Percentiles rank a stretch among this genome's conserved stretches.
Conservation (phyloP, 2,329 filamentous ascomycete genomes). For the Thermomyces lanuginosus region DNA sequence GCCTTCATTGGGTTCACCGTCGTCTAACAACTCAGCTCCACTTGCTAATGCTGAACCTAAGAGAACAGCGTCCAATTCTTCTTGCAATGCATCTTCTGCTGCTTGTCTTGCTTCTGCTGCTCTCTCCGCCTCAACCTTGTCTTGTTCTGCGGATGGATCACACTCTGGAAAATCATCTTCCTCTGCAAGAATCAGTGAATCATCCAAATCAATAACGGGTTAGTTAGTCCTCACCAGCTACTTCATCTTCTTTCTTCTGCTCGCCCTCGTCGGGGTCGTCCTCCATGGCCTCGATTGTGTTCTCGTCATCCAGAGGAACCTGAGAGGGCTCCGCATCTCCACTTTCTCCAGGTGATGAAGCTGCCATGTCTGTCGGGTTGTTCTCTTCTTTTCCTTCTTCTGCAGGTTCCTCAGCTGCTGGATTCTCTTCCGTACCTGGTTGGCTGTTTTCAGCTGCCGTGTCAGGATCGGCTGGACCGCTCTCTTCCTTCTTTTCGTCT, state of each 20-base stretch:
- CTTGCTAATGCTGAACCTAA: conserved; percentile 2
- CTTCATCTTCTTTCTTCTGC: conserved; percentile 2
- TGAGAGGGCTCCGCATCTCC: no score
- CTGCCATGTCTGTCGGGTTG: conserved; percentile 4
- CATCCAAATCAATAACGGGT: conserved; percentile 14
- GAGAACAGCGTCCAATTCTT: conserved; percentile 14
- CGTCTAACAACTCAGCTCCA: conserved; percentile 1
- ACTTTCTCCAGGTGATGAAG: conserved; percentile 4
- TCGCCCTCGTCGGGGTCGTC: conserved; percentile 2
- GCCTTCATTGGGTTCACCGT: conserved; percentile 3
- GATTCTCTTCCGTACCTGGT: neutral
- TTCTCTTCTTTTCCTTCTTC: conserved; percentile 3
- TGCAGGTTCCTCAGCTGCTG: conserved; percentile 4
- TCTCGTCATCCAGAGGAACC: conserved; percentile 4
- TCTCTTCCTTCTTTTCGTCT: conserved; percentile 4
- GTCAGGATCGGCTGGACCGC: neutral
- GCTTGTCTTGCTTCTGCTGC: conserved; percentile 17
- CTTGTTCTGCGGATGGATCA: conserved; percentile 15
- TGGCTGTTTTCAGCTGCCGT: conserved; percentile 1
- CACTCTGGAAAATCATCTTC: conserved; percentile 18
- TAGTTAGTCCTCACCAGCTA: conserved; percentile 6
- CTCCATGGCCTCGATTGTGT: conserved; percentile 4
- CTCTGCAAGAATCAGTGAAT: conserved; percentile 11
- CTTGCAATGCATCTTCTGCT: conserved; percentile 16
- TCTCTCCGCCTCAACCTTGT: conserved; percentile 19